Evolutionary conservation across 495 filamentous ascomycete genomes (phyloP), one percentile per base, ranked within the genome.

Genomic region (Talaromyces adpressus): DNA sequence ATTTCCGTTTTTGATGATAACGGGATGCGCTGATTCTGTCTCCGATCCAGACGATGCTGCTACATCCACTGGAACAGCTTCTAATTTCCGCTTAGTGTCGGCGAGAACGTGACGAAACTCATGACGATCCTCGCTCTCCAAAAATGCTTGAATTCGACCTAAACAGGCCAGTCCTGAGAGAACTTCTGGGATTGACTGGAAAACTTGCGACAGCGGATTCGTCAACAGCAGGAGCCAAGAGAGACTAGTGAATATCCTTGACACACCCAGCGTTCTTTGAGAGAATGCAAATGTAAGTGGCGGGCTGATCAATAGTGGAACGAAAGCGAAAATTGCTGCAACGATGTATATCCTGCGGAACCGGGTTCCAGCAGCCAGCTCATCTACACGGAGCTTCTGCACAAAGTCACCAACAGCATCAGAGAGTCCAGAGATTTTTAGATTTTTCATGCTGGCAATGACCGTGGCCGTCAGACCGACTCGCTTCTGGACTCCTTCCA

Each of bases 201-300:
- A 82, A 16, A 89, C 65, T 2, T 68, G 73, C 6, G 77, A 64
- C 0, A 88, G 72, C 0, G 87, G 87, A 11, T 77, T 73, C 1
- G 84, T 73, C 16, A 90, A 69, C 7, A 90, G 78, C 0, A 81
- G 72, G 61, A 89, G 84, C 1, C 88, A 80, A 0, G 86, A 84
- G 2, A 89, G 66, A 1, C 86, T 80, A 0, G 86, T 88, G 68
- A 84, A 87, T 0, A 82, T 77, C 23, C 71, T 75, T 2, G 81
- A 72, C 4, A 80, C 81, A 54, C 79, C 79, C 29, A 87, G 66
- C 6, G 57, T 67, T 8, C 56, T 41, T 53, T 49, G 27, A 22
- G 63, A 39, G 12, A 63, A 64, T 30, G 64, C 64, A 20, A 70
- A 68, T 18, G 65, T 62, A 20, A 70, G 30, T 4, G 61, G 36